Base-by-base conservation (phyloP, 2,329 filamentous ascomycete species). In the Aspergillus fructus region DNA sequence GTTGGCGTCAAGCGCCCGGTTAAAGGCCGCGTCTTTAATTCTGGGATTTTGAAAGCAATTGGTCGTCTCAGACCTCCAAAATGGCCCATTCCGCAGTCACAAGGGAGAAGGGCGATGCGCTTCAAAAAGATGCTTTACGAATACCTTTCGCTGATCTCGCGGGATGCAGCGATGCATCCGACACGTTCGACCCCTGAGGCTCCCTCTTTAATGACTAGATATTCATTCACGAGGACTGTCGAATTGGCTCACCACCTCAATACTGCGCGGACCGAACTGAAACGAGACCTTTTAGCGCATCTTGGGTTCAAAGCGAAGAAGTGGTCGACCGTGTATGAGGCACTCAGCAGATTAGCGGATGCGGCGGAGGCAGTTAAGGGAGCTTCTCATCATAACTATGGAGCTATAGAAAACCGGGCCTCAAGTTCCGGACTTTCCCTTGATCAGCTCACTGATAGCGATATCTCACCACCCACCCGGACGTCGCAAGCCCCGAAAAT, bases 331-430 rank as follows among this genome's bases (percentile, higher is more conserved):
- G 76, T 77, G 27, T 61, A 76, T 53, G 66, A 68, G 47, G 62
- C 79, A 9, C 64, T 77, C 19, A 71, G 68, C 54, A 68, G 65
- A 48, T 62, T 80, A 55, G 65, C 79, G 37, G 74, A 77, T 60
- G 67, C 68, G 11, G 66, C 72, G 34, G 69, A 75, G 34, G 54
- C 60, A 27, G 57, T 71, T 17, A 61, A 58, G 45, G 58, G 58
- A 34, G 51, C 49, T 9, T 55, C 64, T 9, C 55, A 55, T 8
- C 56, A 59, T 12, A 55, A 59, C 11, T 57, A 64, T 42, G 66
- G 70, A 17, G 71, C 68, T 2, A 71, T 71, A 50, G 63, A 72
- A 19, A 55, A 65, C 41, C 73, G 67, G 71, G 62, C 58, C 17
- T 57, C 49, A 30, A 52, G 55, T 4, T 60, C 58, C 11, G 56